These are phyloP conservation scores for Domatiomyces catenatus DNA, from an alignment of 2,329 filamentous ascomycete species.

Conservation along the genomic window DNA sequence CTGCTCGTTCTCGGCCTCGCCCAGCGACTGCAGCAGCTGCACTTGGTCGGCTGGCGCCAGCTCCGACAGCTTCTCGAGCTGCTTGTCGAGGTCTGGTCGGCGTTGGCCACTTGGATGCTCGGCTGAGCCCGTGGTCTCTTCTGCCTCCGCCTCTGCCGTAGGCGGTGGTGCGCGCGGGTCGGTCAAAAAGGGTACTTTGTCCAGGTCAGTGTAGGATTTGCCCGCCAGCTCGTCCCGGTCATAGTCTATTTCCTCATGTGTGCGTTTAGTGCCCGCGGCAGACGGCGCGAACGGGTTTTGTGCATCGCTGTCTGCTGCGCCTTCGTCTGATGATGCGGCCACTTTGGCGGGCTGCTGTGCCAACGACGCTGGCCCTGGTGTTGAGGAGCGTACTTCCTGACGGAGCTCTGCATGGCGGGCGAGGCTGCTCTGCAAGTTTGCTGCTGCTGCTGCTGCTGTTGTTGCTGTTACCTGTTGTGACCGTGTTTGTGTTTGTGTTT, in stretches of 20 bases:
- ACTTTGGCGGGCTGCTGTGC: background rate
- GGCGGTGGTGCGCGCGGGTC: slow-evolving; percentile 22
- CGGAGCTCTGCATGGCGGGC: background rate
- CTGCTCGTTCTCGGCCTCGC: slow-evolving; percentile 44
- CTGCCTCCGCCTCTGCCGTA: no score
- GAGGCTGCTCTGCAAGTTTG: background rate
- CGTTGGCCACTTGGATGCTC: slow-evolving; percentile 5
- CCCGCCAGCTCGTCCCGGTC: slow-evolving; percentile 31
- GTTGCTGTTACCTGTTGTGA: background rate
- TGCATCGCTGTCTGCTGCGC: background rate
- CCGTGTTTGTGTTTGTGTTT: background rate
- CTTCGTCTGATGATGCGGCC: background rate
- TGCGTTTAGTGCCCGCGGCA: slow-evolving; percentile 7
- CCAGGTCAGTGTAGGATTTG: slow-evolving; percentile 35
- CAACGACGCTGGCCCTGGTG: background rate
- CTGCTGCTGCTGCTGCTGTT: background rate
- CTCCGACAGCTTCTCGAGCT: slow-evolving; percentile 25
- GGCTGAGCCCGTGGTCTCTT: slow-evolving; percentile 1
- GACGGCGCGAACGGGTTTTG: background rate
- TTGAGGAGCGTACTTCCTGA: background rate
- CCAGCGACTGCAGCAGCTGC: slow-evolving; percentile 36
- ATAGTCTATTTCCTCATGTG: slow-evolving; percentile 19
- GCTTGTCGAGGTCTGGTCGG: slow-evolving; percentile 21
- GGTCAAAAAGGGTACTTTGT: slow-evolving; percentile 35
- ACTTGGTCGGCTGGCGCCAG: slow-evolving; percentile 27